phyloP scores from a whole-genome alignment of 805 yeast species.

The Myxozyma sirexii region DNA sequence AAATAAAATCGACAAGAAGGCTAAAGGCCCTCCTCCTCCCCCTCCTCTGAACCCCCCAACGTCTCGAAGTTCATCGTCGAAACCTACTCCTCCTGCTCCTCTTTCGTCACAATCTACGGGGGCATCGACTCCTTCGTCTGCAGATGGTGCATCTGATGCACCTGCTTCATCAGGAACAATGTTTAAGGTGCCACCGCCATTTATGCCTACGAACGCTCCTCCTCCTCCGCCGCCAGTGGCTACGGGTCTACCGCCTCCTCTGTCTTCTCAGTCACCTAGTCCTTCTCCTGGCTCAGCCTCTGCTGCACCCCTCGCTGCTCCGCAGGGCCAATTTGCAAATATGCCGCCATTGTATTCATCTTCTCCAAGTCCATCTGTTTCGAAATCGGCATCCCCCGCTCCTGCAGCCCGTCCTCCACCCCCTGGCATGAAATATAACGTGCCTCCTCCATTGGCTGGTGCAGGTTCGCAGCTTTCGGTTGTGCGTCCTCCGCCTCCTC shows the following conservation, averaged over 20 bases:
- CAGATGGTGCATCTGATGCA: neutral
- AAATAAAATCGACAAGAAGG: slow-evolving; percentile 44
- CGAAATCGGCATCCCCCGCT: slow-evolving; percentile 10
- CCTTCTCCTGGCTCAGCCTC: slow-evolving; percentile 36
- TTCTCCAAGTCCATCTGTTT: slow-evolving; percentile 20
- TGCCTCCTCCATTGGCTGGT: slow-evolving; percentile 35
- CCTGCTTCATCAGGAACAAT: slow-evolving; percentile 38
- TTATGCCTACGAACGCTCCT: slow-evolving; percentile 14
- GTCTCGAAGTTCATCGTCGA: slow-evolving; percentile 3
- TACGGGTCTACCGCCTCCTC: slow-evolving; percentile 4
- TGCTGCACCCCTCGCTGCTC: too few relatives aligned
- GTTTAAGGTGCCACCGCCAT: slow-evolving; percentile 35
- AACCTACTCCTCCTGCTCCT: slow-evolving; percentile 40
- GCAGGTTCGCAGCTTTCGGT: slow-evolving; percentile 21
- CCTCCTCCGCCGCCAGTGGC: slow-evolving; percentile 8
- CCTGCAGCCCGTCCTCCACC: slow-evolving; percentile 18
- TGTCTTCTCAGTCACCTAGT: slow-evolving; percentile 16
- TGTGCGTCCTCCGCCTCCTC: slow-evolving; percentile 15
- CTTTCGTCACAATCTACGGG: slow-evolving; percentile 14
- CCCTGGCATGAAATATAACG: slow-evolving; percentile 28
- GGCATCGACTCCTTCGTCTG: slow-evolving; percentile 7
- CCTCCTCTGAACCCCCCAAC: slow-evolving; percentile 31
- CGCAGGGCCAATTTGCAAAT: too few relatives aligned
- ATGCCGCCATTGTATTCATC: slow-evolving; percentile 3
- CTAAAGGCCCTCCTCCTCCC: slow-evolving; percentile 34